These are phyloP conservation scores for Hymenoscyphus repandus DNA, from an alignment of 2,329 filamentous ascomycete genomes.

Conservation along the genomic window DNA sequence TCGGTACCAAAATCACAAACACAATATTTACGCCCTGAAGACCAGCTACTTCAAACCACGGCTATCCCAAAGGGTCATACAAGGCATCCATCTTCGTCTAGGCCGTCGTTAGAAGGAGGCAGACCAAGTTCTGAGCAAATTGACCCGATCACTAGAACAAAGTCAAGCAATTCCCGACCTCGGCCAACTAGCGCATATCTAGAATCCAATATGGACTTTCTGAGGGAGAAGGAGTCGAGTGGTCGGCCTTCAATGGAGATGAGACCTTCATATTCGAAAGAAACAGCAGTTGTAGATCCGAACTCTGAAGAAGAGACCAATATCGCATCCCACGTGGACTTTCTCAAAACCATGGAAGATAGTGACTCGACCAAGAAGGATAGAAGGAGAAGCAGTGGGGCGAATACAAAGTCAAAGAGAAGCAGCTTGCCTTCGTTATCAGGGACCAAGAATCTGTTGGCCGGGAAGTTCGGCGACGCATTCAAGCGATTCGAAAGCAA, in stretches of 20 bases:
- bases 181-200: conserved; percentile 80
- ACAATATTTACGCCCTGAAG: conserved; percentile 19
- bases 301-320: conserved; percentile 47
- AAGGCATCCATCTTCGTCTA: conserved; percentile 44
- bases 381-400: conserved; percentile 49
- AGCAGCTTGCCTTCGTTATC: conserved; percentile 66
- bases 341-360: conserved; percentile 71
- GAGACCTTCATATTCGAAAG: conserved; percentile 23
- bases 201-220: conserved; percentile 74
- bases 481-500: conserved; percentile 80
- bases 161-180: conserved; percentile 59
- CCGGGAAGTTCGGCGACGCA: conserved; percentile 85
- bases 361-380: conserved; percentile 46
- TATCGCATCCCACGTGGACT: conserved; percentile 77
- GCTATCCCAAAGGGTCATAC: conserved; percentile 26
- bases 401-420: conserved; percentile 56
- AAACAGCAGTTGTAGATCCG: conserved; percentile 33
- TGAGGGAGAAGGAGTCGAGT: conserved; percentile 67
- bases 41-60: conserved; percentile 15
- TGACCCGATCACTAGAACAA: conserved; percentile 55
- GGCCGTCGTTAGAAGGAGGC: conserved; percentile 67
- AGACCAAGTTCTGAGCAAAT: conserved; percentile 61
- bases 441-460: conserved; percentile 75
- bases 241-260: conserved; percentile 30
- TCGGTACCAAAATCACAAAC: conserved; percentile 9